phyloP scores from a whole-genome alignment of 768 basidiomycete species.

The Kwoniella heveanensis region DNA sequence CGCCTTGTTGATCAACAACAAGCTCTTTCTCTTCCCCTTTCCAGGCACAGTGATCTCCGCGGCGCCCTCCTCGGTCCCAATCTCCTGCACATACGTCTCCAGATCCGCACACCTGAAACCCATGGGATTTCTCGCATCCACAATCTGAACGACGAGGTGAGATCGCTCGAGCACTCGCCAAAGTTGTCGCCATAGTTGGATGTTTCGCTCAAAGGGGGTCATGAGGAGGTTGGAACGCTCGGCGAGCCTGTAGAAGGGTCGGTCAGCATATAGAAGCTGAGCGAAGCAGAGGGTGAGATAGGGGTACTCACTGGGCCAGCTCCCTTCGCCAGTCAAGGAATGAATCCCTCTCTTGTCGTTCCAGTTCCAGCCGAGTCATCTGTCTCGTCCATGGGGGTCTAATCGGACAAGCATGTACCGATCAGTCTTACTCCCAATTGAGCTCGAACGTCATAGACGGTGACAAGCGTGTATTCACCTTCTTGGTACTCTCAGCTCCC shows the following conservation, averaged over 20 bases:
- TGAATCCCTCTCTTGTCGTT: constrained; percentile 82
- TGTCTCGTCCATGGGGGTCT: constrained; percentile 83
- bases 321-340: constrained; percentile 93
- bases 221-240: constrained; percentile 82
- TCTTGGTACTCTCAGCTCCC: constrained; percentile 80
- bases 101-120: constrained; percentile 92
- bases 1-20: constrained; percentile 92
- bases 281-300: too few relatives aligned
- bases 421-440: too few relatives aligned
- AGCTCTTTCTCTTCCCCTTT: constrained; percentile 69
- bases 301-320: constrained; percentile 85
- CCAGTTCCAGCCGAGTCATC: constrained; percentile 76
- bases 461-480: too few relatives aligned
- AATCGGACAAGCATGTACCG: too few relatives aligned
- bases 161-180: constrained; percentile 98
- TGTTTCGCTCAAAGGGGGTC: constrained; percentile 95
- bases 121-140: constrained; percentile 93
- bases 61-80: constrained; percentile 39
- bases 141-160: constrained; percentile 93
- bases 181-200: constrained; percentile 97
- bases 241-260: constrained; percentile 71
- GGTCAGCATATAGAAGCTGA: too few relatives aligned
- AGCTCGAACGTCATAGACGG: too few relatives aligned
- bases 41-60: constrained; percentile 77
- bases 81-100: constrained; percentile 79